Evolutionary conservation across 2,329 filamentous ascomycete species (phyloP), one percentile per base, ranked within the genome.

Genomic region (Fusarium buharicum): DNA sequence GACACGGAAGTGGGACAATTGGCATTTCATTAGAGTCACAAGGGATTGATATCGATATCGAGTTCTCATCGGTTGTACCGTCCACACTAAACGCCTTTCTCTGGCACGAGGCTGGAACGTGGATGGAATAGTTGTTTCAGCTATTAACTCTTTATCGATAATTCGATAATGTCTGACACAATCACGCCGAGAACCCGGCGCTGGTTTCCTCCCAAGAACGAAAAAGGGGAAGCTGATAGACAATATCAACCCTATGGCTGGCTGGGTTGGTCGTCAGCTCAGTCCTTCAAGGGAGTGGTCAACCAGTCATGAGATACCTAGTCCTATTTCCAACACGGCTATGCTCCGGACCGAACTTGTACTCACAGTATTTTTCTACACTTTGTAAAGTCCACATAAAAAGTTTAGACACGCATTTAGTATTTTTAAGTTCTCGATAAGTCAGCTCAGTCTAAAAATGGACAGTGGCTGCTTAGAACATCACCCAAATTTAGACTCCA

Each of bases 401-500:
- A 36, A 45, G 30, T 54, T 43, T 16, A 46, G 38, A 36, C 33
- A 46, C 16, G 41, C 28, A 30, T 24, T 16, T 39, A 17, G 31
- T 22, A 24, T 51, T 37, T 37, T 45, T 28, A 20, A 47, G 46
- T 62, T 61, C 37, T 33, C 18, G 24, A 40, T 46, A 24, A 24
- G 22, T 24, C 22, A 24, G 22, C 41, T 33, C 24, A 31, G 50
- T 47, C 56, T 51, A 57, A 61, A 60, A 57, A 46, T 34, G 58
- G 46, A 50, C 22, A 28, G 39, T 54, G 48, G 53, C 46, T 38
- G 62, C 52, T 68, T 62, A 67, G 50, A 64, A 34, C 36, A 65
- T 56, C 13, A 58, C 27, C 62, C 59, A 66, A 69, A 66, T 66
- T 64, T 68, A 58, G 53, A 50, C 51, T 68, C 56, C 49, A 37